Evolutionary conservation across 768 basidiomycete genomes (phyloP), one percentile per base, ranked within the genome.

Genomic region (Amanita exitialis): DNA sequence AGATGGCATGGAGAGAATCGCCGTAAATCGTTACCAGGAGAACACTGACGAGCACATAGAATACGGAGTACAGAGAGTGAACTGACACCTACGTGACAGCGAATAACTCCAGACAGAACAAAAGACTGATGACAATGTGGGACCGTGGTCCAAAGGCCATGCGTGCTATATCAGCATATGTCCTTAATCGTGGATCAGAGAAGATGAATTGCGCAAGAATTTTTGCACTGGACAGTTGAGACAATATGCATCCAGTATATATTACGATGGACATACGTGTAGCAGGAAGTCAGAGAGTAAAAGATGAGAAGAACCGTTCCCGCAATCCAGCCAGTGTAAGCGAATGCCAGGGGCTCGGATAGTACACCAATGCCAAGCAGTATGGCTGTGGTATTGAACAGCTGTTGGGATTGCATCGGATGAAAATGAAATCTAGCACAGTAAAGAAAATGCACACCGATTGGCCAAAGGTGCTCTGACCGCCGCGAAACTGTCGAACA

Each of bases 361-460:
- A 94, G 74, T 74, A 95, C 83, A 3, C 92, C 92, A 55, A 94
- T 84, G 5, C 92, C 92, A 16, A 92, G 72, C 9, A 95, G 69
- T 30, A 93, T 86, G 12, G 90, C 90, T 28, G 84, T 86, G 8
- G 83, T 83, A 58, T 94, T 94, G 66, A 92, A 92, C n/a, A 95
- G 66, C 90, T 90, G 47, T 47, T 52, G 34, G 47, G 16, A 23
- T 43, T 21, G 35, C 48, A 30, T 35, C 52, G 1, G 39, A 50
- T 57, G 3, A 56, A 46, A n/a, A 39, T 10, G 28, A 18, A 43
- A 44, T 16, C 4, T 12, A 23, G 8, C 34, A 27, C 42, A 25
- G 18, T 39, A 13, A 10, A n/a, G 37, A 25, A 0, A 30, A 52
- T 23, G 56, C 79, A 52, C 56, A 84, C 84, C 43, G 83, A 85